phyloP scores from a whole-genome alignment of 306 rosid species.

The Quillaja saponaria region DNA sequence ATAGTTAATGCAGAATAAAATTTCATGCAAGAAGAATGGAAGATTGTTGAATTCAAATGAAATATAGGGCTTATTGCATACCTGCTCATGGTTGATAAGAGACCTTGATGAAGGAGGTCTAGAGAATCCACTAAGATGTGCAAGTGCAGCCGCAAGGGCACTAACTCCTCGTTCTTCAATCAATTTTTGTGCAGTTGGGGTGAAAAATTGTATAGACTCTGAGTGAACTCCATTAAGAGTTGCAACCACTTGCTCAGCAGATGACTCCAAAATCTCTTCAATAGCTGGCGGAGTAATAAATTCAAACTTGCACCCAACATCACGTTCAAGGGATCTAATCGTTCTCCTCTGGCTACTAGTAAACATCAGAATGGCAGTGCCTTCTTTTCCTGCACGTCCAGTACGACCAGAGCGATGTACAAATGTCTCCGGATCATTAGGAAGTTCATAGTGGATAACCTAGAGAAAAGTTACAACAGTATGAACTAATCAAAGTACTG shows the following conservation, averaged over 20 bases:
- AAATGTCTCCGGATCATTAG: conserved; percentile 98
- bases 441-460: conserved; percentile 97
- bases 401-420: conserved; percentile 99
- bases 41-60: conserved; percentile 12
- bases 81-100: conserved; percentile 88
- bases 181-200: conserved; percentile 79
- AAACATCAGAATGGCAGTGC: conserved; percentile 82
- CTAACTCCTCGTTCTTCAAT: conserved; percentile 76
- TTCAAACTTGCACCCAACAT: conserved; percentile 90
- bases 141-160: conserved; percentile 97
- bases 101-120: conserved; percentile 92
- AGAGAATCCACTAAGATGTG: conserved; percentile 93
- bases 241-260: conserved; percentile 84
- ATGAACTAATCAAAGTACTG: conserved; percentile 4
- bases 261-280: conserved; percentile 74
- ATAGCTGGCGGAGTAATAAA: conserved; percentile 72
- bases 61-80: conserved; percentile 28
- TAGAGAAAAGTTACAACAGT: conserved; percentile 33
- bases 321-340: conserved; percentile 93
- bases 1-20: conserved; percentile 17
- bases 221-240: conserved; percentile 88
- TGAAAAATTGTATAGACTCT: conserved; percentile 77
- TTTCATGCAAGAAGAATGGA: conserved; percentile 2
- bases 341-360: conserved; percentile 94
- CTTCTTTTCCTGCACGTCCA: conserved; percentile 96